Evolutionary conservation across 208 protist species (phyloP), one percentile per base, ranked within the genome.

Genomic region (Trypanosoma rangeli): DNA sequence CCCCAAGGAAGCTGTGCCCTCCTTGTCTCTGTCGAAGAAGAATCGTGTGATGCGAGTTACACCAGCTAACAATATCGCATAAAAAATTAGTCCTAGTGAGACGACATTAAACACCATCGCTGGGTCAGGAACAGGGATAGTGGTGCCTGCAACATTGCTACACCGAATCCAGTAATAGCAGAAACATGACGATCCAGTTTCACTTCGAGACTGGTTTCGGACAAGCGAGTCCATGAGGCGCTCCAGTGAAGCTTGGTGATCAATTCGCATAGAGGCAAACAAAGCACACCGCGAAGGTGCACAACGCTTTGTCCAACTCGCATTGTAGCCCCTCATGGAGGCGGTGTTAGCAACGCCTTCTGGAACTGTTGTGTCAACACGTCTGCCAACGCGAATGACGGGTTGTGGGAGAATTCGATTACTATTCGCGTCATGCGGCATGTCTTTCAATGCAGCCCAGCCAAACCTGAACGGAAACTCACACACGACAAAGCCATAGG

Each of bases 91-190:
- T 0, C 89, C 84, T 1, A 94, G 50, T 1, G 84, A 78, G 33
- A 87, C 64, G 7, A 83, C 79, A 67, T 94, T 94, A 57, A 94
- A 92, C 10, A 89, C 49, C 89, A 94, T 94, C 13, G 89, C 85
- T 0, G 84, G 63, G 57, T 94, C 89, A 2, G 89, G 82, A n/a
- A 75, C 78, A 39, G 89, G 89, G 31, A 94, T 84, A 49, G 76
- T 85, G 4, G 76, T 84, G 29, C 89, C 89, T 7, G 72, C 78
- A 49, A 81, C 79, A 53, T 77, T 76, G 8, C 76, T 84, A 48
- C 86, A 86, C 22, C 86, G 82, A 59, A 90, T 39, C 78, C 80
- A 84, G 54, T 62, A 80, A 39, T 67, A 63, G 55, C 75, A 80
- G 5, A 60, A 24, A 63, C 63, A 78, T 18, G 66, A 59, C 5